Conservation (phyloP, 108 stramenopile genomes). For the Skeletonema potamos region DNA sequence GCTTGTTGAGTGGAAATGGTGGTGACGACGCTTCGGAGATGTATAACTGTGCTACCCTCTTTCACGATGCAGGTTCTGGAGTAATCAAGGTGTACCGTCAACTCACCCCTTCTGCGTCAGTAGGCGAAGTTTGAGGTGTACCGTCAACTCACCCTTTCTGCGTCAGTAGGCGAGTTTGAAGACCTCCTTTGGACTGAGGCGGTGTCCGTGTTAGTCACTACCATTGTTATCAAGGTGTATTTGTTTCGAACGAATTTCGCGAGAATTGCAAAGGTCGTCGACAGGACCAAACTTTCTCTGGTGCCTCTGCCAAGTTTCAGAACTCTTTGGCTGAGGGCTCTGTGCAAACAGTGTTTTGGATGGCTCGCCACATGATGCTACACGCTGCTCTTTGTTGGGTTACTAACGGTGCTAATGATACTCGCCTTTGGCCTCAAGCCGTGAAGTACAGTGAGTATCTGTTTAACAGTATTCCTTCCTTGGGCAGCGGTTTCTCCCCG, state of each 20-base stretch:
- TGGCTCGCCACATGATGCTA: conserved; percentile 44
- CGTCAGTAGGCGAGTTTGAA: conserved; percentile 41
- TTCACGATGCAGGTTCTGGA: conserved; percentile 31
- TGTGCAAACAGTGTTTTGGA: conserved; percentile 28
- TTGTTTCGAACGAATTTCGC: conserved; percentile 3
- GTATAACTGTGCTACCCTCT: conserved; percentile 41
- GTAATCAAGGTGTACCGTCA: conserved; percentile 28
- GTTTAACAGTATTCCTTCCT: conserved; percentile 28
- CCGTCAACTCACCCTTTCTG: conserved; percentile 23
- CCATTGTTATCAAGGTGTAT: conserved; percentile 39
- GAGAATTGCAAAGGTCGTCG: background rate
- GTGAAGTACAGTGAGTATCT: conserved; percentile 42
- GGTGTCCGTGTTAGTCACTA: conserved; percentile 33
- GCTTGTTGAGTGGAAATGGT: conserved; percentile 23
- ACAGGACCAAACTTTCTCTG: conserved; percentile 28
- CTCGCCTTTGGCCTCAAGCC: conserved; percentile 52
- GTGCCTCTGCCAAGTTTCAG: conserved; percentile 45
- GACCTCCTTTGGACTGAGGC: background rate
- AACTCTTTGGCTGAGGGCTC: conserved; percentile 47
- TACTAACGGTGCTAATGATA: background rate
- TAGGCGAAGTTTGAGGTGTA: conserved; percentile 24
- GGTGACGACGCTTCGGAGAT: background rate
- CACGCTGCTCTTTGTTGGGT: conserved; percentile 47
- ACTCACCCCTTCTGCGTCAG: conserved; percentile 6
- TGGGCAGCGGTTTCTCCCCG: conserved; percentile 8